Evolutionary conservation across 2,329 filamentous ascomycete genomes (phyloP).

Genomic region (Rhinocladiella similis): DNA sequence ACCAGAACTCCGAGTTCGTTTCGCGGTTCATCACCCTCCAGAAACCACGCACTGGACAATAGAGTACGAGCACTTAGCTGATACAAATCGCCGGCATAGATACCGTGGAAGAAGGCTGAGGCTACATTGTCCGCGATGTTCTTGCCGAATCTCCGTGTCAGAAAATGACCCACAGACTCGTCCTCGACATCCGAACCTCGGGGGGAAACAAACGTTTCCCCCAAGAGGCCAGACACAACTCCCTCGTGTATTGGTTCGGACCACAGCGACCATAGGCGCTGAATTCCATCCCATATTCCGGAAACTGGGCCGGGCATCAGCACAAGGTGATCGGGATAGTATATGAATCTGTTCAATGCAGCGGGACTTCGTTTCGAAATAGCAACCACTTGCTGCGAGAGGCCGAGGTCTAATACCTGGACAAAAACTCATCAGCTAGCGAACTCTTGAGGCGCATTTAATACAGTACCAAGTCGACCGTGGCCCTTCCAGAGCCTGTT

Average conservation of each 20-base stretch:
- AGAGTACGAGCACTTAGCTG: constrained; percentile 72
- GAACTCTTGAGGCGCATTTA: background rate
- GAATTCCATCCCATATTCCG: constrained; percentile 32
- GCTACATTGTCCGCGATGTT: constrained; percentile 68
- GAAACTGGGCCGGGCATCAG: constrained; percentile 53
- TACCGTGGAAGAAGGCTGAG: constrained; percentile 78
- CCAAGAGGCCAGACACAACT: constrained; percentile 37
- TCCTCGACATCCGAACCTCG: constrained; percentile 51
- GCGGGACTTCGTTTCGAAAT: constrained; percentile 53
- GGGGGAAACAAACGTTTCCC: constrained; percentile 27
- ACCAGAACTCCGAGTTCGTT: constrained; percentile 8
- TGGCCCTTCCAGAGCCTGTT: constrained; percentile 61
- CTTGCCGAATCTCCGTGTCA: constrained; percentile 56
- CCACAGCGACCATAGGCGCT: constrained; percentile 39
- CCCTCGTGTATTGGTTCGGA: constrained; percentile 60
- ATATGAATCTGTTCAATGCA: constrained; percentile 72
- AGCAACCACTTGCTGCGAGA: constrained; percentile 58
- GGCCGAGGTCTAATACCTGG: constrained; percentile 59
- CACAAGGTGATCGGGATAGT: constrained; percentile 82
- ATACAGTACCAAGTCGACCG: constrained; percentile 68
- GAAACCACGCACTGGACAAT: constrained; percentile 51
- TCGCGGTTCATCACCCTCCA: constrained; percentile 40
- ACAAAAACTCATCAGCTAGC: constrained; percentile 6
- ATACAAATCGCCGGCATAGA: constrained; percentile 87
- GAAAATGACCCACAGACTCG: constrained; percentile 70